Evolutionary conservation across 768 basidiomycete species (phyloP), one percentile per base, ranked within the genome.

Genomic region (Lentinula sp.): DNA sequence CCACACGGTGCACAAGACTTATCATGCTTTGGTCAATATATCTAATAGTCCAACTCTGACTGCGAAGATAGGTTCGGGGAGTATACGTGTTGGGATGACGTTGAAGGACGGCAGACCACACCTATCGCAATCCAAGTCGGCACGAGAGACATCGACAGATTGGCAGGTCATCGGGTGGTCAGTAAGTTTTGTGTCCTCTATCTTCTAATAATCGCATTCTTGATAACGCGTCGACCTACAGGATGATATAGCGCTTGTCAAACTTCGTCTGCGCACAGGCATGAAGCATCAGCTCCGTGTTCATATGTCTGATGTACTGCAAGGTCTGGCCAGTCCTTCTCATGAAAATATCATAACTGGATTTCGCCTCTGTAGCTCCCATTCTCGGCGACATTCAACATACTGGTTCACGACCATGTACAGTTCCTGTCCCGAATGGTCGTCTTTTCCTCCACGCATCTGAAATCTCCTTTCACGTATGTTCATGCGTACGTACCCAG

Each of bases 201-300:
- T 9, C 1, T 41, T 28, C 4, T 1, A 16, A 9, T 41, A 20
- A 5, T 28, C 57, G 4, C 8, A 9, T 4, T 8, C 28, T 46
- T 28, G 23, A 28, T 35, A 20, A 45, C 15, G 28, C 42, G 41
- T 56, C 45, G 8, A 39, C 45, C 18, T 28, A 15, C 32, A 42
- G 13, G 76, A 70, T 3, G 85, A 86, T 18, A 59, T 88, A 33
- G 82, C 85, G 1, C 76, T 90, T 54, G 70, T 90, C 43, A 77
- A 76, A 42, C 74, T 90, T 15, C 76, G 73, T 10, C 76, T 87
- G 18, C 71, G 81, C 54, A 88, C 88, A 15, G 88, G 87, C 3
- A 70, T 82, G 59, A 89, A 89, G 68, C 88, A 90, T 61, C 88
- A 90, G 65, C 79, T 90, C 36, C 81, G 88, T n/a, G 74, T 87